Evolutionary conservation across 139 green algal species (phyloP).

Genomic region (Ettlia oleoabundans): DNA sequence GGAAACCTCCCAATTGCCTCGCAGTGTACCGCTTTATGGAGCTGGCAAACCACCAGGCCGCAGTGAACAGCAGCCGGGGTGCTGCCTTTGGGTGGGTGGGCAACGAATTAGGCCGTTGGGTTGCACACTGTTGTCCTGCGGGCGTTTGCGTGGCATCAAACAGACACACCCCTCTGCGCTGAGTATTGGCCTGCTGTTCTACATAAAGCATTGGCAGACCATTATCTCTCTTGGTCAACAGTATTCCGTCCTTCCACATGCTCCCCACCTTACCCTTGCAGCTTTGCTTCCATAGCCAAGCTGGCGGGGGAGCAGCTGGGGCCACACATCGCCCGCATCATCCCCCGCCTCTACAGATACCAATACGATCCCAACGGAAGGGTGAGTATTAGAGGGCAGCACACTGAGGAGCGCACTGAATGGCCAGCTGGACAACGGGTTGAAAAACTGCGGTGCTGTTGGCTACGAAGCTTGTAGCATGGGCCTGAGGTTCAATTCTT

Average conservation of each 20-base stretch:
- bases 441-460: not conserved
- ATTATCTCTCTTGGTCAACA: no score
- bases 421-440: no score
- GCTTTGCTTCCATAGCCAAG: slow-evolving; percentile 81
- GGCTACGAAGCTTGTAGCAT: no score
- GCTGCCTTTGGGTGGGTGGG: slow-evolving; percentile 76
- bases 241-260: not conserved
- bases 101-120: not conserved
- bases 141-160: not conserved
- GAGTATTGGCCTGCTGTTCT: no score
- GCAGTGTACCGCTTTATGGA: slow-evolving; percentile 89
- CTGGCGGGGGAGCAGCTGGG: slow-evolving; percentile 72
- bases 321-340: slow-evolving; percentile 71
- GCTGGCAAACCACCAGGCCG: slow-evolving; percentile 75
- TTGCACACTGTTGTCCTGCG: no score
- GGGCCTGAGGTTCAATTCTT: no score
- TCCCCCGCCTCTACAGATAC: slow-evolving; percentile 88
- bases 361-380: slow-evolving; percentile 87
- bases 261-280: slow-evolving; percentile 1
- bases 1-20: not conserved
- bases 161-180: not conserved
- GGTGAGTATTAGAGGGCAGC: no score
- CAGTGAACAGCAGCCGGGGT: slow-evolving; percentile 74
- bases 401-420: no score
- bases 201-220: no score